Percentiles rank a stretch among this genome's conserved stretches.
phyloP scores from a whole-genome alignment of 495 filamentous ascomycete genomes.

The Talaromyces thailandensis region DNA sequence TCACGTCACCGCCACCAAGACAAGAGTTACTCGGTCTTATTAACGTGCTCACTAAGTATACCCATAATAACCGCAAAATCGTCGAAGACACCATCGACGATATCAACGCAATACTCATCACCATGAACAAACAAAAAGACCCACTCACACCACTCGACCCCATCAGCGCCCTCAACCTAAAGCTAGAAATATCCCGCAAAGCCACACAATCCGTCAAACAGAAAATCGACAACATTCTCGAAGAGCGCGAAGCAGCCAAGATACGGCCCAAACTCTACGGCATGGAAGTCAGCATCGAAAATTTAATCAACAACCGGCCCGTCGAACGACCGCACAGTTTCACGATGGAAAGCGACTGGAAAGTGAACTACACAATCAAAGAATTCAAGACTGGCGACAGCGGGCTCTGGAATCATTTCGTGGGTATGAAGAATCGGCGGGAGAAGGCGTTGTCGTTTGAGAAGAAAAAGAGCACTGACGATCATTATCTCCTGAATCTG shows the following conservation, averaged over 20 bases:
- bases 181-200: not conserved
- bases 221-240: not conserved
- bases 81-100: not conserved
- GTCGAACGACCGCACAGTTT: slow-evolving; percentile 47
- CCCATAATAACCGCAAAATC: not conserved
- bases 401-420: slow-evolving; percentile 23
- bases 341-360: not conserved
- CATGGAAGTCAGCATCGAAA: slow-evolving; percentile 60
- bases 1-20: not conserved
- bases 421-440: slow-evolving; percentile 41
- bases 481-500: slow-evolving; percentile 26
- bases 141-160: not conserved
- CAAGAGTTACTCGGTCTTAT: not conserved
- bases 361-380: not conserved
- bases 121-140: not conserved
- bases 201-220: not conserved
- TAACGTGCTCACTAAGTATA: not conserved
- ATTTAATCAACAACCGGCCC: slow-evolving; percentile 58
- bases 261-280: slow-evolving; percentile 38
- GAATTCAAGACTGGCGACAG: not conserved
- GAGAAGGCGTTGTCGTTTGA: slow-evolving; percentile 27
- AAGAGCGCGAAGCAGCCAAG: not conserved
- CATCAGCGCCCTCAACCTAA: not conserved
- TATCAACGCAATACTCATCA: not conserved
- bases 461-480: slow-evolving; percentile 26